These are phyloP conservation scores for Leccinum boreale DNA, from an alignment of 768 basidiomycete genomes.

Conservation along the genomic window DNA sequence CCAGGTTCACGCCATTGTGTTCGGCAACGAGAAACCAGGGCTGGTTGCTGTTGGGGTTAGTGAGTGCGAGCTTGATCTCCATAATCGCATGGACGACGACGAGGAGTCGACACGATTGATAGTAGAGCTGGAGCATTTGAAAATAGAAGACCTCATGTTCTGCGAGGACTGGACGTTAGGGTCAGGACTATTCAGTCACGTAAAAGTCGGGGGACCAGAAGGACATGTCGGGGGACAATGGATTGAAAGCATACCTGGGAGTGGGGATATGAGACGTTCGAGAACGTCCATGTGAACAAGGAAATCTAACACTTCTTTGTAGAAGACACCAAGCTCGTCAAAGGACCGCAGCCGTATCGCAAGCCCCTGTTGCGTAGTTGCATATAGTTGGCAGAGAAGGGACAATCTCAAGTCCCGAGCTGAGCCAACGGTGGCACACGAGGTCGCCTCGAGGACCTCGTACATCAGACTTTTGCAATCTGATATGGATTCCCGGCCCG, in stretches of 20 bases:
- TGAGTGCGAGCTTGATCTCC: slow-evolving; percentile 23
- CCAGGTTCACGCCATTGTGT: slow-evolving; percentile 34
- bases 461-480: slow-evolving; percentile 29
- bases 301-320: slow-evolving; percentile 33
- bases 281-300: slow-evolving; percentile 35
- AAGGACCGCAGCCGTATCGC: slow-evolving; percentile 28
- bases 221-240: background rate
- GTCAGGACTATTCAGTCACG: slow-evolving; percentile 16
- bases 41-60: slow-evolving; percentile 8
- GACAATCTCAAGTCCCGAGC: slow-evolving; percentile 38
- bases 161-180: slow-evolving; percentile 36
- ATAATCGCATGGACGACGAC: slow-evolving; percentile 36
- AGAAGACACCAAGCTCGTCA: slow-evolving; percentile 31
- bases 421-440: slow-evolving; percentile 16
- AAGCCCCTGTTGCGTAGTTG: slow-evolving; percentile 31
- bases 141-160: slow-evolving; percentile 42
- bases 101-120: slow-evolving; percentile 39
- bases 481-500: slow-evolving; percentile 40
- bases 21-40: slow-evolving; percentile 34
- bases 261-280: slow-evolving; percentile 35
- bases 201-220: background rate
- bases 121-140: slow-evolving; percentile 39
- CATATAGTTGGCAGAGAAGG: slow-evolving; percentile 35
- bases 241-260: slow-evolving; percentile 31
- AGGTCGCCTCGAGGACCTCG: slow-evolving; percentile 30